These are phyloP conservation scores for Wickerhamomyces pijperi DNA, from an alignment of 805 yeast species.

Conservation along the genomic window DNA sequence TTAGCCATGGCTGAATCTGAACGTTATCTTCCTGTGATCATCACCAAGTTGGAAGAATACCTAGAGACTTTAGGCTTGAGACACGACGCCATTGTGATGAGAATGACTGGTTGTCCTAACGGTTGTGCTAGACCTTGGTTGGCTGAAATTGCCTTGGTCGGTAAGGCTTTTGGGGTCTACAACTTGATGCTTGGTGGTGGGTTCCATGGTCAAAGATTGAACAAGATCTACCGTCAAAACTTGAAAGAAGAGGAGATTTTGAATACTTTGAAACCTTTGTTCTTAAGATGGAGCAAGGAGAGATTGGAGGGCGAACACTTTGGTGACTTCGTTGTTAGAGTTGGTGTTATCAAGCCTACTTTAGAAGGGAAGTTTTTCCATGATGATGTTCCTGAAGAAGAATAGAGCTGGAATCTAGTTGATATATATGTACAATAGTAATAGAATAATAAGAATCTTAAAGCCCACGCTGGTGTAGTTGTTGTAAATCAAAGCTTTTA, in stretches of 20 bases:
- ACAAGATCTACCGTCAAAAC: conserved; percentile 80
- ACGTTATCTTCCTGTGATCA: conserved; percentile 71
- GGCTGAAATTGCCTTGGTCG: conserved; percentile 91
- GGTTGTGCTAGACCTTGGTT: conserved; percentile 99
- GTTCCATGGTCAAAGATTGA: conserved; percentile 83
- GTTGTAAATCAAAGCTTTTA: too few species aligned
- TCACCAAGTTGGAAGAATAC: conserved; percentile 73
- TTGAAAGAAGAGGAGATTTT: conserved; percentile 85
- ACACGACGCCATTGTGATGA: conserved; percentile 89
- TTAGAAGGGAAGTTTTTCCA: conserved; percentile 89
- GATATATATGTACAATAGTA: too few species aligned
- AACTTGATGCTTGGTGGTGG: conserved; percentile 95
- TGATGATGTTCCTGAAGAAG: conserved; percentile 70
- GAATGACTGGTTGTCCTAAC: conserved; percentile 99
- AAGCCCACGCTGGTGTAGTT: too few species aligned
- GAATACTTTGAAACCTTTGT: conserved; percentile 66
- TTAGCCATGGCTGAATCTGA: conserved; percentile 98
- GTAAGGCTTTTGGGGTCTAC: conserved; percentile 89
- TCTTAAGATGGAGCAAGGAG: conserved; percentile 90
- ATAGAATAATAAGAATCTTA: too few species aligned
- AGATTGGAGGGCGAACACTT: conserved; percentile 87
- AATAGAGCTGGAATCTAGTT: neutral
- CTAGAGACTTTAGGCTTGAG: conserved; percentile 87
- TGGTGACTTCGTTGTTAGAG: conserved; percentile 85
- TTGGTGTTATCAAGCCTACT: conserved; percentile 82